These are phyloP conservation scores for Curvularia eragrostidis DNA, from an alignment of 2,329 filamentous ascomycete species.

Conservation along the genomic window DNA sequence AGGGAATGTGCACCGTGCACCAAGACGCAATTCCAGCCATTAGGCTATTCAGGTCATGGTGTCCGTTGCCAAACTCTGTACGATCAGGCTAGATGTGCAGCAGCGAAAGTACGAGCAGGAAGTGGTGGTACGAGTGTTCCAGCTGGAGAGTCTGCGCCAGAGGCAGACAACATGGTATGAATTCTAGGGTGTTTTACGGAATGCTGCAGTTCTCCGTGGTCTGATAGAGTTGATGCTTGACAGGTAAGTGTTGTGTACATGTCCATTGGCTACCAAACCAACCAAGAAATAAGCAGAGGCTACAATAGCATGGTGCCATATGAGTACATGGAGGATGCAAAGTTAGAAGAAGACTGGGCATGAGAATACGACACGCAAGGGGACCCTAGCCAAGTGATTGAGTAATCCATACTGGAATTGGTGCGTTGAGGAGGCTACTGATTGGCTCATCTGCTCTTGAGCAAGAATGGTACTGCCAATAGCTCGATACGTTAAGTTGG, in stretches of 20 bases:
- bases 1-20: neutral
- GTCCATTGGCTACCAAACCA: too few species aligned
- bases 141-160: too few species aligned
- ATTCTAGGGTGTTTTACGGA: too few species aligned
- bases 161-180: too few species aligned
- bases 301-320: too few species aligned
- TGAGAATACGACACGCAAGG: neutral
- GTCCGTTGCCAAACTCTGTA: neutral
- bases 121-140: neutral
- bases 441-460: neutral
- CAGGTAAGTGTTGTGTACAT: too few species aligned
- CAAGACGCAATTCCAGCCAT: neutral
- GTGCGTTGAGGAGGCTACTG: neutral
- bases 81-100: neutral
- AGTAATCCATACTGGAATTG: neutral
- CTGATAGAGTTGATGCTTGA: too few species aligned
- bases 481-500: neutral
- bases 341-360: neutral
- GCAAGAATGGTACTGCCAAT: neutral
- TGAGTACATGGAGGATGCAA: too few species aligned
- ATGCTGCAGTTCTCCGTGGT: too few species aligned
- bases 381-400: neutral
- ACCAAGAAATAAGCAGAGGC: too few species aligned
- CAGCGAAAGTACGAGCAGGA: neutral
- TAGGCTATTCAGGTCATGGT: neutral